phyloP scores from a whole-genome alignment of 805 yeast genomes.

The Kazachstania africana region DNA sequence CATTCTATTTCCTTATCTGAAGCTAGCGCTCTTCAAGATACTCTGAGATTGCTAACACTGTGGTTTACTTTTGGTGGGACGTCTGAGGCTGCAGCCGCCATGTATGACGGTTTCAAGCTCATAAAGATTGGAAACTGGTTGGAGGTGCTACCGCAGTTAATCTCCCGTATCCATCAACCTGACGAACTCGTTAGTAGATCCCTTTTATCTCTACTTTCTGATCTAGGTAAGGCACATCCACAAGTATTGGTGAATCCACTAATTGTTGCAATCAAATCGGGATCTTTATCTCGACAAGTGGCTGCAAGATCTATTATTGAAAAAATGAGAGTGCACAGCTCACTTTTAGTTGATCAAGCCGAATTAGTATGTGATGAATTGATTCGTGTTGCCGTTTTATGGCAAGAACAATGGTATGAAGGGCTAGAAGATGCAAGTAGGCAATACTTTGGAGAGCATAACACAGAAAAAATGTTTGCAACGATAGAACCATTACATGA shows the following conservation, averaged over 20 bases:
- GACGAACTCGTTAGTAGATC: conserved; percentile 71
- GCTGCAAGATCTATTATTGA: conserved; percentile 86
- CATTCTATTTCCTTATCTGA: conserved; percentile 78
- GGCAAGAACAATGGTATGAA: conserved; percentile 97
- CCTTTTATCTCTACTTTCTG: conserved; percentile 63
- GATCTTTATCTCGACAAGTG: conserved; percentile 69
- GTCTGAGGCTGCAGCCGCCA: conserved; percentile 75
- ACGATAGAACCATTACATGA: conserved; percentile 79
- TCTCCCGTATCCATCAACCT: conserved; percentile 90
- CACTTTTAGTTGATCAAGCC: conserved; percentile 73
- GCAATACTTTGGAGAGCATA: conserved; percentile 81
- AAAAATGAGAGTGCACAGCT: conserved; percentile 76
- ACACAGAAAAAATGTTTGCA: conserved; percentile 87
- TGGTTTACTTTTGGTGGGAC: conserved; percentile 94
- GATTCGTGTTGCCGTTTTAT: conserved; percentile 82
- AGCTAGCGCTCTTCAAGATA: conserved; percentile 80
- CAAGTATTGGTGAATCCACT: conserved; percentile 90
- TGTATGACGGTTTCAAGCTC: conserved; percentile 77
- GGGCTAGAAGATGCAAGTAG: conserved; percentile 92
- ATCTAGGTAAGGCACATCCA: conserved; percentile 86
- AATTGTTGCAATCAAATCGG: conserved; percentile 88
- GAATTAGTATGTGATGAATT: conserved; percentile 81
- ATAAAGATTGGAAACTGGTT: conserved; percentile 86
- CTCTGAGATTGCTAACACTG: conserved; percentile 69
- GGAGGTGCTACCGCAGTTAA: conserved; percentile 85